Conservation (phyloP, 257 asterid genomes). For the Anisodus acutangulus region DNA sequence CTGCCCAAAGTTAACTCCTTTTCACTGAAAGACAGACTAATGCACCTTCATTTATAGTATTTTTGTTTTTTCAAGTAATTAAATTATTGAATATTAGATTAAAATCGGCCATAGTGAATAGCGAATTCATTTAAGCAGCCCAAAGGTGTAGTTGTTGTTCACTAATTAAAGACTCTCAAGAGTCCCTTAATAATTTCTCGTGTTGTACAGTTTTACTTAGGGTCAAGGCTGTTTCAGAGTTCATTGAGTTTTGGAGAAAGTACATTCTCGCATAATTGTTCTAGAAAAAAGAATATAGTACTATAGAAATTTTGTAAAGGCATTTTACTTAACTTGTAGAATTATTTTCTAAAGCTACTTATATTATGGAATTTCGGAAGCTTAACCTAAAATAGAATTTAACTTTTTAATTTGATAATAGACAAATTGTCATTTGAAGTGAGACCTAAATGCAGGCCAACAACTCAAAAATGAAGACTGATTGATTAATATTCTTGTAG, state of each 20-base stretch:
- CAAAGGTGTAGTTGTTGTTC: neutral
- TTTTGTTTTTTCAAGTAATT: neutral
- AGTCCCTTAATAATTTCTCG: neutral
- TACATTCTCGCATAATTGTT: neutral
- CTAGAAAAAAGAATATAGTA: neutral
- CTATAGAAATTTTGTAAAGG: neutral
- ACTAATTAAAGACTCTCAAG: neutral
- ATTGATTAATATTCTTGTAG: slow-evolving; percentile 47
- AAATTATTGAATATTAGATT: neutral
- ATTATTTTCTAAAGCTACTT: slow-evolving; percentile 6
- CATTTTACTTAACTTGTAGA: neutral
- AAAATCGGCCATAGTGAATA: slow-evolving; percentile 38
- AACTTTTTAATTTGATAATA: slow-evolving; percentile 18
- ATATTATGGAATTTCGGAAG: slow-evolving; percentile 2
- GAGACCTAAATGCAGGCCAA: neutral
- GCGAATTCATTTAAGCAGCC: neutral
- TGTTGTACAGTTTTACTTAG: neutral
- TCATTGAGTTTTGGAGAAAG: neutral
- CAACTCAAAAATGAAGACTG: slow-evolving; percentile 18
- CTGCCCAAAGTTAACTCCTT: slow-evolving; percentile 51
- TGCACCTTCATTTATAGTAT: neutral
- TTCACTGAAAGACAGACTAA: slow-evolving; percentile 62
- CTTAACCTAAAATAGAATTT: neutral
- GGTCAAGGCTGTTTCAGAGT: neutral
- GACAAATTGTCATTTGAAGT: slow-evolving; percentile 4